Percentiles rank a stretch among this genome's conserved stretches.
Evolutionary conservation across 1,284 basidiomycete genomes (phyloP).

Genomic region (Rhodotorula sp.): DNA sequence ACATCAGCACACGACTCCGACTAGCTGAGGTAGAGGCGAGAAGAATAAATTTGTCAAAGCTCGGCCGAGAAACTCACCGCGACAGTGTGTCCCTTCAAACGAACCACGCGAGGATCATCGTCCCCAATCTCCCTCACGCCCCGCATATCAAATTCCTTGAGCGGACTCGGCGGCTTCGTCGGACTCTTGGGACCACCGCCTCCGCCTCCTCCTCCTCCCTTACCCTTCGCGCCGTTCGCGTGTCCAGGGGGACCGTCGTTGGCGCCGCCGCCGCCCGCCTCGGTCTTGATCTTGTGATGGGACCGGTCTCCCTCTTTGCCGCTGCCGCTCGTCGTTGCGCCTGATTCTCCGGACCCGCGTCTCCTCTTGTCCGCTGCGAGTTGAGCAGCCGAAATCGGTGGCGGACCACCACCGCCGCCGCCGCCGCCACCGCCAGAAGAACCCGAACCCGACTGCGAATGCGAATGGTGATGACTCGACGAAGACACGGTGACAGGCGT

Average conservation of each 20-base stretch:
- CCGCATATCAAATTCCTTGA: neutral
- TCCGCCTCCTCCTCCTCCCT: neutral
- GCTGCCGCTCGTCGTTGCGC: neutral
- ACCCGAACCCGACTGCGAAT: neutral
- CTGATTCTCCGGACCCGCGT: slow-evolving; percentile 4
- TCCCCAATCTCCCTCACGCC: slow-evolving; percentile 7
- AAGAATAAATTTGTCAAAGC: too few species aligned
- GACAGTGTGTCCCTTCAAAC: slow-evolving; percentile 1
- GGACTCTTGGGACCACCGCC: slow-evolving; percentile 1
- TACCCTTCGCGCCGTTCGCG: slow-evolving; percentile 1
- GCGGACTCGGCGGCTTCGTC: slow-evolving; percentile 5
- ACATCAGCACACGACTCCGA: too few species aligned
- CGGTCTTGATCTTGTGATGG: slow-evolving; percentile 2
- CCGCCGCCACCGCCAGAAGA: neutral
- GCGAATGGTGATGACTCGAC: neutral
- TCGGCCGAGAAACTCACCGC: neutral
- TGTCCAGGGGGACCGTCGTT: neutral
- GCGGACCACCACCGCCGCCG: neutral
- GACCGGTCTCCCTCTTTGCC: slow-evolving; percentile 1
- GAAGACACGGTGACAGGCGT: slow-evolving; percentile 1
- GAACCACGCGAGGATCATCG: neutral
- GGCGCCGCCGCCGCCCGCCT: neutral
- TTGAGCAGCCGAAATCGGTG: neutral
- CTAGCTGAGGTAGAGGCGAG: too few species aligned
- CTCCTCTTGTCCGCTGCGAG: neutral